Base-by-base conservation (phyloP, 2,329 filamentous ascomycete genomes). In the Neoarthrinium moseri region DNA sequence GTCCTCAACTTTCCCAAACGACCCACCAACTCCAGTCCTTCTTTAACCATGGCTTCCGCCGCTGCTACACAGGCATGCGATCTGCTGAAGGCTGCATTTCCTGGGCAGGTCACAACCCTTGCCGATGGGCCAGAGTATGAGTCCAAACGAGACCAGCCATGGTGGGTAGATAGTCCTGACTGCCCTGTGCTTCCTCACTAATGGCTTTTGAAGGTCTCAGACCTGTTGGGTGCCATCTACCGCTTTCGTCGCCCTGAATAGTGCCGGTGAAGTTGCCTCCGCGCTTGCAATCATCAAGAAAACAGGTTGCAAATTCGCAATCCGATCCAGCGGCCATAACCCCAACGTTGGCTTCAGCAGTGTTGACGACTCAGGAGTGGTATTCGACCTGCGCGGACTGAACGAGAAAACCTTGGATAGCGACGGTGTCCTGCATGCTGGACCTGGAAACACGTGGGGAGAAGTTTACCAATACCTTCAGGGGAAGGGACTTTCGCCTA, bases 291-390 rank as follows among this genome's bases (percentile, higher is more conserved):
- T 50, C 24, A 13, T 55, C 15, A 46, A 20, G 20, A 38, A 43
- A 18, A 21, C 38, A 2, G 41, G 46, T 0, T 37, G 36, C 20
- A 51, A 39, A 20, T 56, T 55, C 13, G 49, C 55, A 6, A 21
- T 57, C 20, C 40, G 55, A 13, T 44, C 43, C 21, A 48, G 40
- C 4, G 52, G 53, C 1, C 54, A 52, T 18, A 55, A 55, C 20
- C 47, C 40, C 18, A 55, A 53, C 8, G 33, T 47, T 0, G 39
- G 43, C 4, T 52, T 56, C 13, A 49, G 41, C 34, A 55, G 55
- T 18, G 21, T 52, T 24, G 47, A 52, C 10, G 43, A 26, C 2
- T 38, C 37, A 5, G 56, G 57, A 0, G 22, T 56, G 34, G 41
- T 59, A 3, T 33, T 58, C 4, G 51, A 57, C 37, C 26, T 59